Conservation (phyloP, 371 early-diverging fungal genomes). For the Mucor ambiguus region DNA sequence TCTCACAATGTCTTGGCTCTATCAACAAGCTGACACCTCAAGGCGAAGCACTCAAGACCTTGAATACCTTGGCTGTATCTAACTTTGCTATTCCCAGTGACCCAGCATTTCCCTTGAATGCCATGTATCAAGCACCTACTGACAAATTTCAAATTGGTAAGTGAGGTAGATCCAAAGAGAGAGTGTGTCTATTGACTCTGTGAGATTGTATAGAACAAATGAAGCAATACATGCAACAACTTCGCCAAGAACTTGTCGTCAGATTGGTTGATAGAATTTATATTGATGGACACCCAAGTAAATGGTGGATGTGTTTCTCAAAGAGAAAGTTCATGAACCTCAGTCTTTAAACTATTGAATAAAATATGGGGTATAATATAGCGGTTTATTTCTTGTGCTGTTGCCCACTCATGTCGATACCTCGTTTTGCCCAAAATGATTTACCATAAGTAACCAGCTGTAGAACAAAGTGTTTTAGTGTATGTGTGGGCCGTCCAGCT, state of each 20-base stretch:
- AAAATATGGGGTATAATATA: slow-evolving; percentile 5
- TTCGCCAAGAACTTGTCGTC: slow-evolving; percentile 86
- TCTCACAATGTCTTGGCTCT: slow-evolving; percentile 83
- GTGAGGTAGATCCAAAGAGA: background rate
- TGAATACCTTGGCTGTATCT: slow-evolving; percentile 83
- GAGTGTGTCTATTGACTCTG: background rate
- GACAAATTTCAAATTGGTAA: slow-evolving; percentile 80
- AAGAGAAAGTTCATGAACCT: slow-evolving; percentile 98
- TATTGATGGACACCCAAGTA: slow-evolving; percentile 82
- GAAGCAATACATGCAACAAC: slow-evolving; percentile 85
- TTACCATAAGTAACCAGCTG: slow-evolving; percentile 57
- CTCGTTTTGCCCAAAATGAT: slow-evolving; percentile 53
- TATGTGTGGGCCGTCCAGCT: background rate
- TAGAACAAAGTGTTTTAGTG: no score
- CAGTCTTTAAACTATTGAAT: slow-evolving; percentile 49
- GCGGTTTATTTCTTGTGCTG: slow-evolving; percentile 24
- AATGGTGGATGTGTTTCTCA: slow-evolving; percentile 98
- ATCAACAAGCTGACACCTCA: slow-evolving; percentile 64
- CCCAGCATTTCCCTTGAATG: slow-evolving; percentile 87
- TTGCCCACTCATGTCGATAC: slow-evolving; percentile 52
- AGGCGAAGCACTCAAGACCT: slow-evolving; percentile 73
- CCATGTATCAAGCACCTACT: slow-evolving; percentile 80
- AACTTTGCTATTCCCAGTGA: slow-evolving; percentile 95
- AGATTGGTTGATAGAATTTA: slow-evolving; percentile 82
- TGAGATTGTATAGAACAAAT: slow-evolving; percentile 63